Evolutionary conservation across 352 stramenopile species (phyloP).

Genomic region (Pythium folliculosum): DNA sequence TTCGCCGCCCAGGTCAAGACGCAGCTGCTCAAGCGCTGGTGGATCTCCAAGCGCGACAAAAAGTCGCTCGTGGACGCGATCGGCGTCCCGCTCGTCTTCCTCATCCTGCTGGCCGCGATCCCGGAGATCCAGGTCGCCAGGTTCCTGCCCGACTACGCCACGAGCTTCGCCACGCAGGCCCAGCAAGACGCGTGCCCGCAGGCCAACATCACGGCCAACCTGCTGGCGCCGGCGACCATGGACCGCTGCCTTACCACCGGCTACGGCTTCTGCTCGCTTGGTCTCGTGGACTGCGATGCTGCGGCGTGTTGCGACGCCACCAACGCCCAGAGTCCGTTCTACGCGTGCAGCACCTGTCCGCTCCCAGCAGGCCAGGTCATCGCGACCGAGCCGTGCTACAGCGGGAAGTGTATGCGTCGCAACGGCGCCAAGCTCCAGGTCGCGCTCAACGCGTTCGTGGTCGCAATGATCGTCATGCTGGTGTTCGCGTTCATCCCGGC

Average conservation of each 20-base stretch:
- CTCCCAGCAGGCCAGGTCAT: not conserved
- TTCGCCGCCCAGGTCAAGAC: conserved; percentile 39
- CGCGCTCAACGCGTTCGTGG: conserved; percentile 64
- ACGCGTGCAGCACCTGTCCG: conserved; percentile 23
- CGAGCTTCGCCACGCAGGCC: conserved; percentile 16
- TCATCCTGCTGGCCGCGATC: conserved; percentile 41
- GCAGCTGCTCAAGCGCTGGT: conserved; percentile 43
- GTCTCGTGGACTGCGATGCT: conserved; percentile 42
- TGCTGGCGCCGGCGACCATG: conserved; percentile 14
- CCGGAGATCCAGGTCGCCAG: conserved; percentile 48
- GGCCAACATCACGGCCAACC: conserved; percentile 28
- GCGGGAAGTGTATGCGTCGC: conserved; percentile 44
- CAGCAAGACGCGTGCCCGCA: conserved; percentile 34
- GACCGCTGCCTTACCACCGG: too few relatives aligned
- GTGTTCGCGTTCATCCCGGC: conserved; percentile 73
- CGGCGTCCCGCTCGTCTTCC: conserved; percentile 44
- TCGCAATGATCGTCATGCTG: conserved; percentile 60
- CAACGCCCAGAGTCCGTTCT: conserved; percentile 42
- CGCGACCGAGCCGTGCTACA: conserved; percentile 23
- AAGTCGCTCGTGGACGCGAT: conserved; percentile 43
- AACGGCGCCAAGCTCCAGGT: conserved; percentile 64
- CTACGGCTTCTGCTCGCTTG: conserved; percentile 47
- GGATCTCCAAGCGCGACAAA: conserved; percentile 46
- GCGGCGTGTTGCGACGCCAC: conserved; percentile 41
- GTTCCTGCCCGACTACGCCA: conserved; percentile 46